Evolutionary conservation across 2,329 filamentous ascomycete species (phyloP).

Genomic region (Nemania sp.): DNA sequence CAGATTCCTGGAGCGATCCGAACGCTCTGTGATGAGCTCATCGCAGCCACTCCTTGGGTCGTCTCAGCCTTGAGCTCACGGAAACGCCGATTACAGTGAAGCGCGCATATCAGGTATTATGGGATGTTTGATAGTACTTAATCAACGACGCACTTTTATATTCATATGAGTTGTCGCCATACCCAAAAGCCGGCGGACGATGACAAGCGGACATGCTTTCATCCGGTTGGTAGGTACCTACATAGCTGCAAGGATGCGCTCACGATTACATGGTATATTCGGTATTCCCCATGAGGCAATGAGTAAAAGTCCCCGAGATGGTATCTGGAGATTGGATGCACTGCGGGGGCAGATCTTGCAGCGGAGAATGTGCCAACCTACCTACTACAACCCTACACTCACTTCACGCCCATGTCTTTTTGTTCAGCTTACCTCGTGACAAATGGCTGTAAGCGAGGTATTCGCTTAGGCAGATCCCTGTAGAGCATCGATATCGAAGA

Average conservation of each 20-base stretch:
- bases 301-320: background rate
- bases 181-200: too few species aligned
- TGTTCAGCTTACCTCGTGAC: background rate
- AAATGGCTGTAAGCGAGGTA: background rate
- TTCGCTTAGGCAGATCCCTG: background rate
- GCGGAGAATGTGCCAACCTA: background rate
- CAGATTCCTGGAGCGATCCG: background rate
- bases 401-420: background rate
- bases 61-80: too few species aligned
- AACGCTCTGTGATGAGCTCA: background rate
- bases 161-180: too few species aligned
- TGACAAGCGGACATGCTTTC: too few species aligned
- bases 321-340: background rate
- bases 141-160: too few species aligned
- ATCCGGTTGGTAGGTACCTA: too few species aligned
- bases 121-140: too few species aligned
- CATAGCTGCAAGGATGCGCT: too few species aligned
- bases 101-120: too few species aligned
- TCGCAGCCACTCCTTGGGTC: too few species aligned
- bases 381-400: slow-evolving; percentile 3
- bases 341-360: background rate
- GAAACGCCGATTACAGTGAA: too few species aligned
- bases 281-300: background rate
- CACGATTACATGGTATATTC: too few species aligned
- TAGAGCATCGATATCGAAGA: background rate